Percentiles rank a stretch among this genome's conserved stretches.
These are phyloP conservation scores for Aspergillus heteromorphus DNA, from an alignment of 495 filamentous ascomycete species.

Conservation along the genomic window DNA sequence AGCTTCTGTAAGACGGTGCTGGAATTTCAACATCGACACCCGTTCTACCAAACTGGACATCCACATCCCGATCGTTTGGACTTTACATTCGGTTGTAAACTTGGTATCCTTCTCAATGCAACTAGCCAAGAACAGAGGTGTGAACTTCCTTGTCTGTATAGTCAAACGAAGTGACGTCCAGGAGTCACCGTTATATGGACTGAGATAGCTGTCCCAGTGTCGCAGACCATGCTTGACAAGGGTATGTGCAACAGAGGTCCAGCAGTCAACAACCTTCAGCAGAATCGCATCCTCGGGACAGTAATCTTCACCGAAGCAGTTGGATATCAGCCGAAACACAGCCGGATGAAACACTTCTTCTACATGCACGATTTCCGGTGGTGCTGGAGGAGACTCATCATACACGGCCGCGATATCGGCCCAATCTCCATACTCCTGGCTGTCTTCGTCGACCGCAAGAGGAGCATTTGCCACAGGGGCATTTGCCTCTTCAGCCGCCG, in stretches of 20 bases:
- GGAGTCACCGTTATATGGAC: slow-evolving; percentile 48
- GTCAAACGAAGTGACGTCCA: slow-evolving; percentile 61
- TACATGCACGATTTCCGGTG: slow-evolving; percentile 29
- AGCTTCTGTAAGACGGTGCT: slow-evolving; percentile 54
- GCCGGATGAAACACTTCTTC: slow-evolving; percentile 44
- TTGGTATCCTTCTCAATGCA: slow-evolving; percentile 46
- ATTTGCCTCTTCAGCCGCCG: slow-evolving; percentile 2
- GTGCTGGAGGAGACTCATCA: slow-evolving; percentile 18
- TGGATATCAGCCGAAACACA: slow-evolving; percentile 57
- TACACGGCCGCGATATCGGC: slow-evolving; percentile 49
- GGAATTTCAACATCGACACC: slow-evolving; percentile 60
- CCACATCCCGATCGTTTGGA: slow-evolving; percentile 52
- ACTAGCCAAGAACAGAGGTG: slow-evolving; percentile 54
- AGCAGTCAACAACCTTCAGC: slow-evolving; percentile 52
- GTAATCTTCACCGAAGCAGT: slow-evolving; percentile 61
- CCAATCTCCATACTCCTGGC: slow-evolving; percentile 72
- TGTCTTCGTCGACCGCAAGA: slow-evolving; percentile 51
- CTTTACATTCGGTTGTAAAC: slow-evolving; percentile 40
- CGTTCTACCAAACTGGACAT: slow-evolving; percentile 59
- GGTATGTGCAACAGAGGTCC: slow-evolving; percentile 50
- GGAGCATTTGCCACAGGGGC: slow-evolving; percentile 8
- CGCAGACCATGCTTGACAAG: slow-evolving; percentile 38
- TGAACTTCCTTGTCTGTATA: slow-evolving; percentile 58
- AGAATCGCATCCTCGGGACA: slow-evolving; percentile 55
- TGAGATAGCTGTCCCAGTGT: slow-evolving; percentile 57